Percentiles rank a stretch among this genome's conserved stretches.
These are phyloP conservation scores for Primulina eburnea DNA, from an alignment of 257 asterid species.

Conservation along the genomic window DNA sequence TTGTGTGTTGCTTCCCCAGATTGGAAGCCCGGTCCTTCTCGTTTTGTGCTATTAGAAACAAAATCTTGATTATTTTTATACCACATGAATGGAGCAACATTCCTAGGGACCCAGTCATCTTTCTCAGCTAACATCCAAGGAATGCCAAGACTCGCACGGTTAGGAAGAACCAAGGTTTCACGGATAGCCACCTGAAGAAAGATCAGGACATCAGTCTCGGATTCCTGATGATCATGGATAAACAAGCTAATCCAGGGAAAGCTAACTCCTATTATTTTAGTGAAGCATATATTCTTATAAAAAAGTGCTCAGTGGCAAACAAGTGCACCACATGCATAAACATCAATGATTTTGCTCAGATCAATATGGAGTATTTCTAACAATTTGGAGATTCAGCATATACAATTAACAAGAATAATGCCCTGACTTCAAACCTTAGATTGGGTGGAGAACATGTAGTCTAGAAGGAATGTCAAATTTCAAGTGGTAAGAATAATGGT, in stretches of 20 bases:
- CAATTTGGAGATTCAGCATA: background rate
- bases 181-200: constrained; percentile 75
- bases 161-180: constrained; percentile 83
- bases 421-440: background rate
- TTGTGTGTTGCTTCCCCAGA: constrained; percentile 32
- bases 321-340: background rate
- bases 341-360: background rate
- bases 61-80: constrained; percentile 48
- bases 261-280: constrained; percentile 9
- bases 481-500: background rate
- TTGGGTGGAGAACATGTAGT: background rate
- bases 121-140: constrained; percentile 93
- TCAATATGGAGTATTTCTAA: background rate
- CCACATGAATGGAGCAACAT: constrained; percentile 80
- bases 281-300: background rate
- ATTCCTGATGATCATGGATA: constrained; percentile 14
- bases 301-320: background rate
- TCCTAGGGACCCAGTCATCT: constrained; percentile 84
- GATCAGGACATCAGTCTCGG: constrained; percentile 12
- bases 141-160: constrained; percentile 56
- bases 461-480: background rate
- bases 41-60: constrained; percentile 33
- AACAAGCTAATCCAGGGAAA: constrained; percentile 3
- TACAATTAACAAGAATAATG: background rate
- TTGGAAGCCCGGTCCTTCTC: constrained; percentile 35